Base-by-base conservation (phyloP, 495 filamentous ascomycete species). In the Niebla homalea region DNA sequence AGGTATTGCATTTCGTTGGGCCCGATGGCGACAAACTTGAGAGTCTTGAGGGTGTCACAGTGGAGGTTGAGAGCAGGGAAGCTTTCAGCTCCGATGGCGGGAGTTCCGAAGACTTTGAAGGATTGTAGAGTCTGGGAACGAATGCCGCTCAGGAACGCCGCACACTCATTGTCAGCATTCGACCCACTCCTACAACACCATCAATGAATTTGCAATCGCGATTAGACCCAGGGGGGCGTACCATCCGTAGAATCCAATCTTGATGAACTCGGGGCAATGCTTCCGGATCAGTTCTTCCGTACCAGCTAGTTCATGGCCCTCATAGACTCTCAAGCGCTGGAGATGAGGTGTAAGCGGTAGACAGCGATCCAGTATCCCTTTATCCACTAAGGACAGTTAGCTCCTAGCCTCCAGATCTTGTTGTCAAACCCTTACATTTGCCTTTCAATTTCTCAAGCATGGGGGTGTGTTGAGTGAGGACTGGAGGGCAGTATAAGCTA, bases 31-130 rank as follows among this genome's bases (percentile, higher is more conserved):
- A 65, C 61, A 2, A 87, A 63, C 50, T 69, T 66, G 14, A 88
- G 66, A 16, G 66, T 65, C 42, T 64, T 73, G 19, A 89, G 63
- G 10, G 81, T 78, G 14, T 64, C 46, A 3, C 70, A 57, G 57
- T 88, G 84, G 19, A 59, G 56, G 43, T 67, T 71, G n/a, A 89
- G 52, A 3, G 79, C 76, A 38, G 69, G 61, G 38, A 84, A 75
- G 5, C 76, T 76, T 40, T 78, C 68, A 4, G 64, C 57, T 5
- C 70, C 74, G 35, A 84, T 67, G 4, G 65, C 60, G 35, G 72
- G 70, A 19, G 62, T 57, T 53, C 75, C 73, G 38, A 78, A 64
- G 19, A 80, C 67, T 43, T 77, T 69, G 54, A 89, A 79, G 10
- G 69, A 72, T 46, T 69, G 69, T 0, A 89, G 62, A 5, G 73